Evolutionary conservation across 2,329 filamentous ascomycete genomes (phyloP), one percentile per base, ranked within the genome.

Genomic region (Claviceps quebecensis): DNA sequence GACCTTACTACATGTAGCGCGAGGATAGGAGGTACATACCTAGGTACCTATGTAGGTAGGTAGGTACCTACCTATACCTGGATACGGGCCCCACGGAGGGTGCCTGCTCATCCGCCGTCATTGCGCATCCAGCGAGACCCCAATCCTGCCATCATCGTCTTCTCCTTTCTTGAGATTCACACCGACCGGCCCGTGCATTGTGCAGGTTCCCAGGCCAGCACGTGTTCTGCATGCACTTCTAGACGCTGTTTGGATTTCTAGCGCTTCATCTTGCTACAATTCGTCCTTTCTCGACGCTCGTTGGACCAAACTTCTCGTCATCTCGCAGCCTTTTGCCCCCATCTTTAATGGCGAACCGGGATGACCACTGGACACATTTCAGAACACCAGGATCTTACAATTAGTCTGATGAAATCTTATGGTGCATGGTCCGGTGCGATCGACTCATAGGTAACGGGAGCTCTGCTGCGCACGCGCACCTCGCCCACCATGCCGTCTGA

Each of bases 401-500:
- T 45, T 8, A 17, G 6, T 45, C 16, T 29, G 17, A 37, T 29
- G 17, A 19, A 9, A 19, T 8, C 26, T 26, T 6, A n/a, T 13
- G 14, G 23, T 26, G 19, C 40, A 49, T 49, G 48, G 40, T 29
- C 26, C 48, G 22, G 22, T 45, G 4, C 14, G 19, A 45, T n/a
- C 19, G 19, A 19, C n/a, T 29, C 26, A 22, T 8, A 29, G 14
- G n/a, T 13, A 14, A 23, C 26, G 22, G n/a, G 17, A 49, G 17
- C 14, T 45, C 34, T 36, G 38, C 23, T 45, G 40, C 41, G 41
- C 48, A 29, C 29, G 22, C 29, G 34, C 39, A 13, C 39, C 23
- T 34, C 23, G 54, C 38, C 52, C 47, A 51, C 22, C 47, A 67
- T 65, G 65, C 66, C 64, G 58, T 66, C 66, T 46, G 67, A 69